Evolutionary conservation across 371 early-diverging fungal genomes (phyloP), one percentile per base, ranked within the genome.

Genomic region (Cokeromyces recurvatus): DNA sequence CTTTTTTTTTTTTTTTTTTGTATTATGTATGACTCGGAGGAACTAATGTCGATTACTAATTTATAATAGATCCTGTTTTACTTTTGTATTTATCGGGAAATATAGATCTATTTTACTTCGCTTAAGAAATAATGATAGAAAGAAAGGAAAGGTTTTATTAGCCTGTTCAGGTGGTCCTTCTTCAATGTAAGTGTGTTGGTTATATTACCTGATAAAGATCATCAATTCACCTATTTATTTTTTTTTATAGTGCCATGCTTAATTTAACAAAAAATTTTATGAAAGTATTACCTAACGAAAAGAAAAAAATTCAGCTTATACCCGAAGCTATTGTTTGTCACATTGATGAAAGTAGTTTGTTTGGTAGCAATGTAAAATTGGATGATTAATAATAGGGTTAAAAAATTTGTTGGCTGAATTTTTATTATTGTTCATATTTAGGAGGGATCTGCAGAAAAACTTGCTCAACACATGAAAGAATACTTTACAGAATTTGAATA

Each of bases 141-240:
- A 69, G 27, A 61, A 46, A 8, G 70, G 70, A 15, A 77, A 73
- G 23, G 79, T 82, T 5, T 51, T 92, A 66, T 63, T 92, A 17
- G 94, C 92, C n/a, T 77, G 87, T 22, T 92, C 94, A 1, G 94
- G 93, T 38, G 94, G 94, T 0, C 70, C 83, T 2, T 78, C 87
- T 2, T 92, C 93, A 12, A 79, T 84, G 88, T 86, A 72, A 53
- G 58, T 20, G 11, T 48, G 22, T n/a, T n/a, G n/a, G n/a, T n/a
- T n/a, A n/a, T n/a, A n/a, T n/a, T n/a, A 20, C 32, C n/a, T 34
- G 7, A 4, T 6, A 34, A 11, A 27, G 2, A 19, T 27, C 36
- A 6, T 39, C 39, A 43, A 16, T 53, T n/a, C 29, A 29, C 11
- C 29, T 5, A 29, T 29, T 50, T 14, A 29, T 32, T 5, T 1